phyloP scores from a whole-genome alignment of 768 basidiomycete genomes.

The Suillus clintonianus region DNA sequence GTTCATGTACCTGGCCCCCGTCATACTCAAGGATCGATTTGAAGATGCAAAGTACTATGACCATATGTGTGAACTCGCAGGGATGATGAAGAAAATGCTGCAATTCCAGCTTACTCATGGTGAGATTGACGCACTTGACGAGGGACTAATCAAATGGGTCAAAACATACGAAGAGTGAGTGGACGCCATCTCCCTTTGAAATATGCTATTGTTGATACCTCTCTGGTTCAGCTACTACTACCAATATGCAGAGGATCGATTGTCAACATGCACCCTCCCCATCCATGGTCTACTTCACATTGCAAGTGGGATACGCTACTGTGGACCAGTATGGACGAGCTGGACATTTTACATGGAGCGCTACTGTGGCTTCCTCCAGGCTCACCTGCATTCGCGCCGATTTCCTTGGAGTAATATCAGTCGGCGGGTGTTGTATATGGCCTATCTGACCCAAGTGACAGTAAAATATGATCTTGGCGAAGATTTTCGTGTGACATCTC shows the following conservation, averaged over 20 bases:
- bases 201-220: neutral
- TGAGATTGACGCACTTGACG: too few species aligned
- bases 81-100: slow-evolving; percentile 1
- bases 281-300: neutral
- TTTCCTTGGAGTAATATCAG: slow-evolving; percentile 1
- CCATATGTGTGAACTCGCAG: neutral
- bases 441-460: neutral
- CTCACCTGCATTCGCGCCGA: neutral
- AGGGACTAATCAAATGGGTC: too few species aligned
- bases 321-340: neutral
- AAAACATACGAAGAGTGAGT: neutral
- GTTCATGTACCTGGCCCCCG: slow-evolving; percentile 14
- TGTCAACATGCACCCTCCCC: neutral
- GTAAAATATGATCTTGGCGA: neutral
- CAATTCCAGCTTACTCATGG: too few species aligned
- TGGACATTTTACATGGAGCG: slow-evolving; percentile 2
- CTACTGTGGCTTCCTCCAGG: neutral
- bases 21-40: slow-evolving; percentile 9
- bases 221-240: neutral
- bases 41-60: neutral
- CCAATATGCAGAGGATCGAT: neutral
- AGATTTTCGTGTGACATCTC: neutral
- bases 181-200: too few species aligned
- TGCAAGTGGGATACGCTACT: neutral
- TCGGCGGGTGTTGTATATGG: neutral